A percentile compares a stretch with the other conserved stretches of the same genome.
Evolutionary conservation across 2,329 filamentous ascomycete species (phyloP).

Genomic region (Cladosporium oxysporum): DNA sequence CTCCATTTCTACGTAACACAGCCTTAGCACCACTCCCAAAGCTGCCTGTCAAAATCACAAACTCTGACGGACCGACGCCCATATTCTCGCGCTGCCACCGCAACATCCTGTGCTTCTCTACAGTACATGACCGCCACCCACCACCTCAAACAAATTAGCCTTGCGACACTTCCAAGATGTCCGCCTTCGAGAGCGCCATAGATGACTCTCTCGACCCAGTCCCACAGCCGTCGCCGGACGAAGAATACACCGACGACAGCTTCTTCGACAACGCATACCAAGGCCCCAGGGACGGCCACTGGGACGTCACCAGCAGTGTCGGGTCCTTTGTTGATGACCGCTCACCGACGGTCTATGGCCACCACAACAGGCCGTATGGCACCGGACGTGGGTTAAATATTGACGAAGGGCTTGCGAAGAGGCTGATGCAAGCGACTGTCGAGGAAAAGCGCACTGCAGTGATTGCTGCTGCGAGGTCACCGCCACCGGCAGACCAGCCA

Average conservation of each 20-base stretch:
- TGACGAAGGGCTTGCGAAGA: slow-evolving; percentile 9
- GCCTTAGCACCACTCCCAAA: background rate
- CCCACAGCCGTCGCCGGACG: background rate
- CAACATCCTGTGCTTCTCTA: background rate
- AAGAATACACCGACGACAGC: background rate
- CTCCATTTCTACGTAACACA: background rate
- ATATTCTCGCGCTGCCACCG: background rate
- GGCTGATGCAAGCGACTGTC: slow-evolving; percentile 26
- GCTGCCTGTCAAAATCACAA: background rate
- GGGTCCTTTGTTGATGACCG: slow-evolving; percentile 33
- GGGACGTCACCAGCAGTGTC: slow-evolving; percentile 22
- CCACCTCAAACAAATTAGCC: background rate
- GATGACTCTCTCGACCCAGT: slow-evolving; percentile 26
- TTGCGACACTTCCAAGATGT: slow-evolving; percentile 8
- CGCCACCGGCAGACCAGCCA: background rate
- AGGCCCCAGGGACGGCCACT: slow-evolving; percentile 26
- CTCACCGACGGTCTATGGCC: slow-evolving; percentile 20
- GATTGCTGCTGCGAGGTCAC: background rate
- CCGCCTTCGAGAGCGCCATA: slow-evolving; percentile 23
- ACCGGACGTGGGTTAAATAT: slow-evolving; percentile 12
- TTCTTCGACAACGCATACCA: slow-evolving; percentile 20
- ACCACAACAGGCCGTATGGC: background rate
- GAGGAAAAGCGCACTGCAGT: slow-evolving; percentile 26
- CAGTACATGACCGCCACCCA: background rate
- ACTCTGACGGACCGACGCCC: background rate